Conservation (phyloP, 2,329 filamentous ascomycete species). For the Graphiopsis chlorocephala region DNA sequence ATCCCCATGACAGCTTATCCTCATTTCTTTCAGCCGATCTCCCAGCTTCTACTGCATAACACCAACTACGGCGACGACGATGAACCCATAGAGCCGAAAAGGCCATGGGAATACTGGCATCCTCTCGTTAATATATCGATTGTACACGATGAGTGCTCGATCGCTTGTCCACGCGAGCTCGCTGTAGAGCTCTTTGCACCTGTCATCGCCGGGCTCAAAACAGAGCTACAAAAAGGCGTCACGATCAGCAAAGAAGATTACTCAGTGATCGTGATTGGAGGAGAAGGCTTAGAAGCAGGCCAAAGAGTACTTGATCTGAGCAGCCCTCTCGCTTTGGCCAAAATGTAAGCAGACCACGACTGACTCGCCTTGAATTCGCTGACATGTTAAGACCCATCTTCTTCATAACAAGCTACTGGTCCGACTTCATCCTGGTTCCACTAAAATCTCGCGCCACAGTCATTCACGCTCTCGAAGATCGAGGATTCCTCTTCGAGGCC, state of each 20-base stretch:
- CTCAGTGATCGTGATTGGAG: constrained; percentile 84
- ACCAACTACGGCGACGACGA: constrained; percentile 40
- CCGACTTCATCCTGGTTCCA: constrained; percentile 92
- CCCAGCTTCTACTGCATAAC: constrained; percentile 69
- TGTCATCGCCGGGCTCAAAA: constrained; percentile 62
- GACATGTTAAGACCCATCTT: constrained; percentile 68
- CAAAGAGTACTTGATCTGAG: constrained; percentile 89
- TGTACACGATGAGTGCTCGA: constrained; percentile 86
- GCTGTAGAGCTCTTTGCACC: constrained; percentile 74
- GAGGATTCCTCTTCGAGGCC: constrained; percentile 81
- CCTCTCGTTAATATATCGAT: constrained; percentile 91
- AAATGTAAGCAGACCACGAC: constrained; percentile 58
- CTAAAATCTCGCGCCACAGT: constrained; percentile 71
- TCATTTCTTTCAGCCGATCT: constrained; percentile 77
- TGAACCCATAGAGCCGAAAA: constrained; percentile 34
- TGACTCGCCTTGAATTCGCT: neutral
- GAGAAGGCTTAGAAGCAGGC: constrained; percentile 84
- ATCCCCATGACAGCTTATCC: constrained; percentile 78
- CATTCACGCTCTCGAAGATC: constrained; percentile 69
- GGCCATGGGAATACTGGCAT: constrained; percentile 55
- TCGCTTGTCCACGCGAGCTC: constrained; percentile 79
- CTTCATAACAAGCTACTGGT: constrained; percentile 98
- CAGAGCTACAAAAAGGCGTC: constrained; percentile 46
- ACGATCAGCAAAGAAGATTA: constrained; percentile 81
- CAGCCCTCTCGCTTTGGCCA: constrained; percentile 82